Evolutionary conservation across 2,329 filamentous ascomycete species (phyloP).

Genomic region (Geosmithia morbida): DNA sequence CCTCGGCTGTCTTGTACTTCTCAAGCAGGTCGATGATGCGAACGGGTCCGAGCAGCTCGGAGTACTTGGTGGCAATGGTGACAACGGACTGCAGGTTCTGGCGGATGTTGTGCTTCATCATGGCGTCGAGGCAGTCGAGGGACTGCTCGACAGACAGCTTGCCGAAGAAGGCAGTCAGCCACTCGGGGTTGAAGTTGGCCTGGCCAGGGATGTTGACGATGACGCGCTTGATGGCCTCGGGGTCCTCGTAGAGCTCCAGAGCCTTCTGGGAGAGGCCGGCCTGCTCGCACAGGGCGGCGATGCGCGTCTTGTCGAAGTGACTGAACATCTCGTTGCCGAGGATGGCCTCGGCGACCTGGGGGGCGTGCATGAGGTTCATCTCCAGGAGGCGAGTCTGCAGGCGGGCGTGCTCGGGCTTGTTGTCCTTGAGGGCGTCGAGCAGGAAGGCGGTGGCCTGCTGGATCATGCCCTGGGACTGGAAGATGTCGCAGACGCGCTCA

Average conservation of each 20-base stretch:
- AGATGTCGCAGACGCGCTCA: slow-evolving; percentile 91
- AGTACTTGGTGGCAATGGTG: slow-evolving; percentile 94
- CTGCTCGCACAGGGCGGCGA: slow-evolving; percentile 85
- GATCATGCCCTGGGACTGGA: slow-evolving; percentile 95
- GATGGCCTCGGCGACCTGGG: slow-evolving; percentile 95
- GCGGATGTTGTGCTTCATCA: slow-evolving; percentile 93
- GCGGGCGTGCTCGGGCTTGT: slow-evolving; percentile 83
- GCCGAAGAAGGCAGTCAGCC: slow-evolving; percentile 85
- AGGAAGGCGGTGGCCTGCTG: slow-evolving; percentile 98
- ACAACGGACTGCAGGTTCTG: slow-evolving; percentile 93
- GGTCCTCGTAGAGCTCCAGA: slow-evolving; percentile 88
- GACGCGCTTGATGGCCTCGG: slow-evolving; percentile 78
- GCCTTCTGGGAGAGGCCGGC: slow-evolving; percentile 78
- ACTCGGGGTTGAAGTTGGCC: slow-evolving; percentile 80
- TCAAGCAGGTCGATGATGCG: slow-evolving; percentile 87
- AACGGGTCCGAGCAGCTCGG: slow-evolving; percentile 78
- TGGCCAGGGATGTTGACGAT: slow-evolving; percentile 68
- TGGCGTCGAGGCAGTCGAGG: slow-evolving; percentile 84
- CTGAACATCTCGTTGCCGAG: slow-evolving; percentile 98
- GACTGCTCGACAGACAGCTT: slow-evolving; percentile 92
- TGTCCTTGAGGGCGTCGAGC: slow-evolving; percentile 87
- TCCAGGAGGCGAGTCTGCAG: slow-evolving; percentile 90
- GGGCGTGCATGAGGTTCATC: slow-evolving; percentile 95
- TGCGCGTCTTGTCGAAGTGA: slow-evolving; percentile 82
- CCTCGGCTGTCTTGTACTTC: slow-evolving; percentile 94